Evolutionary conservation across 495 filamentous ascomycete species (phyloP), one percentile per base, ranked within the genome.

Genomic region (Recurvomyces mirabilis): DNA sequence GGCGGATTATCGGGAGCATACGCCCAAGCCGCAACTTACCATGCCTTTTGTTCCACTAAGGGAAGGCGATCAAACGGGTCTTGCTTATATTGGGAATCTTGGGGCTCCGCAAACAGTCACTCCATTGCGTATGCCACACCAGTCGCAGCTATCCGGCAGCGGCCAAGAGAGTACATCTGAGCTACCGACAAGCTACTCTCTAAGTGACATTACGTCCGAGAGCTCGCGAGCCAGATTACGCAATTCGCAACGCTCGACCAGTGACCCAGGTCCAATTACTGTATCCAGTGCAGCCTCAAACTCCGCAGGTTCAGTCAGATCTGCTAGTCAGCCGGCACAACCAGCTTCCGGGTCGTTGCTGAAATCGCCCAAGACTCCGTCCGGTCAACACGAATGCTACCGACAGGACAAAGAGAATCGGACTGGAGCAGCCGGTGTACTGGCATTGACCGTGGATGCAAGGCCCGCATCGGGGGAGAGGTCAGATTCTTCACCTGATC

Each of bases 121-220:
- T n/a, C n/a, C n/a, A n/a, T n/a, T n/a, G 44, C 6, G 37, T 30
- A 9, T 9, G 26, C 26, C 26, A 13, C 34, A 13, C 12, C 34
- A 5, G 5, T 37, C 14, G 14, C 34, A 37, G 19, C 19, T 37
- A 18, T 37, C 34, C 15, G 37, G n/a, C 12, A 34, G n/a, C 14
- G 29, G 20, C 11, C 17, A 34, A 18, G 38, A 53, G 3, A 44
- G 20, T 5, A 48, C 38, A 1, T 48, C 44, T 17, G 50, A 53
- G 30, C 39, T 53, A 15, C 50, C 50, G 5, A 53, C 50, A 9
- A 31, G 44, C 7, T 53, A 53, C 29, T 53, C 50, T 1, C 34
- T 53, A 3, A 49, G 44, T 23, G 41, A 49, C 22, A 36, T 48
- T 4, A 44, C 44, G 3, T 53, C 50, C 2, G 14, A 41, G 21